These are phyloP conservation scores for Chaetomiaceae sp. DNA, from an alignment of 2,329 filamentous ascomycete species.

Conservation along the genomic window DNA sequence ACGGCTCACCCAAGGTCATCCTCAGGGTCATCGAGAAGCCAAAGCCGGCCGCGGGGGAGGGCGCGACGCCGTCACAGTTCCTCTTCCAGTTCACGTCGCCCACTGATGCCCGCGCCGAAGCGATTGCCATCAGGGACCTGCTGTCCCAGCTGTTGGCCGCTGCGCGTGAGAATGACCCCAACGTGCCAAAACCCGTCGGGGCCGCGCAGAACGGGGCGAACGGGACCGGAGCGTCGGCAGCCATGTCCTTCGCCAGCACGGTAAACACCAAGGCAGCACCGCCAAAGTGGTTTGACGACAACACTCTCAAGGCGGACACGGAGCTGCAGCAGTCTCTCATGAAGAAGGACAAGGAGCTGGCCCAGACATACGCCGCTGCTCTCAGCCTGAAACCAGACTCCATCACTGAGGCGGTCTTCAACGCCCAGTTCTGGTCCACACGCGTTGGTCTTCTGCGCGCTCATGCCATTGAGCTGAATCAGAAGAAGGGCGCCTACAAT, in stretches of 20 bases:
- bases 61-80: slow-evolving; percentile 57
- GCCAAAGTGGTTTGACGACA: slow-evolving; percentile 75
- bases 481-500: slow-evolving; percentile 88
- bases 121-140: slow-evolving; percentile 77
- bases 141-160: slow-evolving; percentile 74
- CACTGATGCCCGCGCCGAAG: slow-evolving; percentile 71
- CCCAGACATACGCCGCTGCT: slow-evolving; percentile 83
- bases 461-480: slow-evolving; percentile 82
- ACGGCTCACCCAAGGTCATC: slow-evolving; percentile 83
- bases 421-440: slow-evolving; percentile 91
- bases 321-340: slow-evolving; percentile 84
- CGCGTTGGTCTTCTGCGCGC: slow-evolving; percentile 80
- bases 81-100: slow-evolving; percentile 86
- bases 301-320: slow-evolving; percentile 69
- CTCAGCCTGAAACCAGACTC: slow-evolving; percentile 77
- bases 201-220: slow-evolving; percentile 28
- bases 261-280: slow-evolving; percentile 48
- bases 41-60: slow-evolving; percentile 38
- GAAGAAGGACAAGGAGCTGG: slow-evolving; percentile 69
- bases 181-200: slow-evolving; percentile 45
- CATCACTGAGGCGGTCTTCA: slow-evolving; percentile 76
- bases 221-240: slow-evolving; percentile 48
- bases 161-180: slow-evolving; percentile 53
- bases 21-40: slow-evolving; percentile 82
- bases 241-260: slow-evolving; percentile 75